Base-by-base conservation (phyloP, 1,284 basidiomycete genomes). In the Ustilago cynodontis region DNA sequence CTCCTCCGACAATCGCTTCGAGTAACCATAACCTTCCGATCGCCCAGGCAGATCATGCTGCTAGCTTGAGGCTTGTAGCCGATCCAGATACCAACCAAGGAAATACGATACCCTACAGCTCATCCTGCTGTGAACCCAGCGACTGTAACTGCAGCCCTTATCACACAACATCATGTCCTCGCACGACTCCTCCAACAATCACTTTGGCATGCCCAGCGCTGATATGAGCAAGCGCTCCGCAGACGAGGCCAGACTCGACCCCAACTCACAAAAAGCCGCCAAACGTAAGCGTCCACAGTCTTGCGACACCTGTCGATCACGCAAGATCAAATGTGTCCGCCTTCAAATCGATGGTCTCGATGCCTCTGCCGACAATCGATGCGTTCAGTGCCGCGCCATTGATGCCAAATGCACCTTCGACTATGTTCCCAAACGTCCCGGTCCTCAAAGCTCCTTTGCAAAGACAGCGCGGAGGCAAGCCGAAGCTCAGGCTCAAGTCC, bases 321-420 rank as follows among this genome's bases (percentile, higher is more conserved):
- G 78, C 60, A 79, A 79, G 75, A 78, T 79, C 70, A 77, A 74
- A 35, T 79, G 78, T 43, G 72, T 78, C 18, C 68, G 71, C 7
- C 62, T 75, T 6, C 56, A 67, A n/a, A 51, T 67, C 20, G 71
- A 77, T n/a, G 69, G 73, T 39, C 53, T 61, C n/a, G 73, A 79
- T 31, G 58, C 70, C 13, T 57, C 66, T 8, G 43, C 66, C 5
- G 75, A 79, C 49, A 65, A 49, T 26, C 62, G 71, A 10, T 79
- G 78, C 60, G 67, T 77, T 13, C 78, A 77, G 61, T 79, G 78
- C 29, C 67, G 72, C 31, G 70, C 69, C 39, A 74, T 77, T 54
- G 78, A 78, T 29, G 71, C 66, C 41, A 72, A 63, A 29, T 79
- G 78, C 61, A 74, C 70, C 7, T 79, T 77, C 26, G 75, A 79